A percentile compares a stretch with the other conserved stretches of the same genome.
phyloP scores from a whole-genome alignment of 2,329 filamentous ascomycete species.

The Hymenoscyphus albidus region DNA sequence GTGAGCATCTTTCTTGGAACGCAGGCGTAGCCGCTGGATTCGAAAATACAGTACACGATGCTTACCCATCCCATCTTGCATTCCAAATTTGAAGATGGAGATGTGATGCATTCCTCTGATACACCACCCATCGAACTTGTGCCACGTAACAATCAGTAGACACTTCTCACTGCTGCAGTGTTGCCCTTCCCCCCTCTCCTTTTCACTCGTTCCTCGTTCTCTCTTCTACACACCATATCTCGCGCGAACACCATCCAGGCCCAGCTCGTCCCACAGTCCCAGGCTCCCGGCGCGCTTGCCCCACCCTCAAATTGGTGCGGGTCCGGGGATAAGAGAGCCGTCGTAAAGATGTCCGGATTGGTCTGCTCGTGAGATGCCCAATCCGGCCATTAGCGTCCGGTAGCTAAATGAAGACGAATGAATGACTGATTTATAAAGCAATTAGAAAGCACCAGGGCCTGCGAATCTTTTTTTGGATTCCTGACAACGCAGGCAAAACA shows the following conservation, averaged over 20 bases:
- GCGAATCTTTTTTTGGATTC: neutral
- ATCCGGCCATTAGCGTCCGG: neutral
- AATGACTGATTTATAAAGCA: constrained; percentile 1
- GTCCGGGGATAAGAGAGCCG: neutral
- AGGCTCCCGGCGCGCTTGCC: neutral
- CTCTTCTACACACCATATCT: neutral
- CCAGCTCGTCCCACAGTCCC: neutral
- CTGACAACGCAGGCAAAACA: neutral
- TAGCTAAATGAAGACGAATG: constrained; percentile 2
- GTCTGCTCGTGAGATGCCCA: constrained; percentile 1
- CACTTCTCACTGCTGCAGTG: neutral
- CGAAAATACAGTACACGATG: neutral
- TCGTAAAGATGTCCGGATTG: neutral
- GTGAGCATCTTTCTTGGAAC: neutral
- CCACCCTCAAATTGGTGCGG: neutral
- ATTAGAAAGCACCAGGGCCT: constrained; percentile 1
- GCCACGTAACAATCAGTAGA: neutral
- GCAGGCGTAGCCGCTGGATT: neutral
- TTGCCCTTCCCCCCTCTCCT: neutral
- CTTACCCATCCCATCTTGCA: neutral
- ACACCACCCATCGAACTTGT: neutral
- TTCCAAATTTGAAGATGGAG: neutral
- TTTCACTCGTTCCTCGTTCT: neutral
- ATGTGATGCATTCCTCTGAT: neutral
- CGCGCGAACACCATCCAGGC: neutral